Base-by-base conservation (phyloP, 208 protist species). In the Leptomonas seymouri region DNA sequence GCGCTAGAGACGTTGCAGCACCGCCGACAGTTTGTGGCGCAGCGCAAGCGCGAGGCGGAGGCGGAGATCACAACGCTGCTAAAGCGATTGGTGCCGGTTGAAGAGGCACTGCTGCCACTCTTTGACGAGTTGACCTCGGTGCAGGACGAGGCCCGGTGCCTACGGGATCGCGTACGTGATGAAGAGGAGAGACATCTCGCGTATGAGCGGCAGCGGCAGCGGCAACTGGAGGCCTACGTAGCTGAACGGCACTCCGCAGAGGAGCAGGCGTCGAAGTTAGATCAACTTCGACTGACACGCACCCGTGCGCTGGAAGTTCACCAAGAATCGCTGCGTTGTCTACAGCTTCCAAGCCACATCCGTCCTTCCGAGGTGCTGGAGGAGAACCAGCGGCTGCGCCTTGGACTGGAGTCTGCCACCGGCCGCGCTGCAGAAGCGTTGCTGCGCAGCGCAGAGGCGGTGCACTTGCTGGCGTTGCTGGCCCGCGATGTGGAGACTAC, bases 391-490 rank as follows among this genome's bases (percentile, higher is more conserved):
- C 44, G 56, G 1, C 44, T 71, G 21, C 54, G 44, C 0, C 31
- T 63, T n/a, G 27, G 45, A 5, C 36, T 73, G 3, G 57, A 73
- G 57, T 25, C 34, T 14, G 16, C 58, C 9, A 64, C 48, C 14
- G 58, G 55, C 3, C 67, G 50, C 14, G 64, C 57, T 25, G 45
- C 48, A 3, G 41, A 50, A 28, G 57, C 55, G 36, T 39, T 64
- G 58, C 49, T 64, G 50, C n/a, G 1, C 0, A 46, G 16, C 31
- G 34, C 45, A 0, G 45, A 28, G 20, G 45, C 27, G 11, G 31
- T 70, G 28, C 15, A 18, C 25, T 11, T 18, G 45, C 14, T 28
- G 53, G 55, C 31, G n/a, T 3, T 28, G 15, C 44, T 63, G 51
- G 0, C 6, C 21, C n/a, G 21, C 23, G 53, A 54, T 15, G 16